Evolutionary conservation across 2,329 filamentous ascomycete genomes (phyloP).

Genomic region (Annulohypoxylon truncatum): DNA sequence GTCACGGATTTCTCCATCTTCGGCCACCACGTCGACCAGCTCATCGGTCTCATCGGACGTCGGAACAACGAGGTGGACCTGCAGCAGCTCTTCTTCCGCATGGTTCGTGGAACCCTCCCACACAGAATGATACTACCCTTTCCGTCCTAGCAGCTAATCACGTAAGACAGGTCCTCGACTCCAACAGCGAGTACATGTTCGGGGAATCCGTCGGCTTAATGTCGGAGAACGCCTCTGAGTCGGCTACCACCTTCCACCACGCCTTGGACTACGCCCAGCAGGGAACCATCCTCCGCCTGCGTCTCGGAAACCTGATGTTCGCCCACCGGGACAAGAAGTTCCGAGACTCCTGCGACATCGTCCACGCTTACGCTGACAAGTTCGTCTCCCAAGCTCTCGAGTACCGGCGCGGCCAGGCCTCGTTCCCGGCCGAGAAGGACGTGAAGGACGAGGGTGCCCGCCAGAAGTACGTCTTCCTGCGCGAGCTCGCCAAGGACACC

Average conservation of each 20-base stretch:
- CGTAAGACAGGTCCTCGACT: conserved; percentile 35
- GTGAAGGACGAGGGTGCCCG: conserved; percentile 15
- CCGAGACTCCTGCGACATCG: conserved; percentile 34
- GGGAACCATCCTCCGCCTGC: conserved; percentile 38
- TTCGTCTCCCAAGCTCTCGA: conserved; percentile 39
- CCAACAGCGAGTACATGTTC: conserved; percentile 42
- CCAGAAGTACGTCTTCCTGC: conserved; percentile 59
- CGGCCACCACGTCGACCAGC: conserved; percentile 39
- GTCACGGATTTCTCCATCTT: conserved; percentile 40
- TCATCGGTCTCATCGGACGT: conserved; percentile 38
- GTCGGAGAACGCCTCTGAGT: conserved; percentile 39
- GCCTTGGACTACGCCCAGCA: conserved; percentile 41
- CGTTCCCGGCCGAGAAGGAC: conserved; percentile 27
- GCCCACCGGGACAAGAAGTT: conserved; percentile 40
- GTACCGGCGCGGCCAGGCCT: conserved; percentile 25
- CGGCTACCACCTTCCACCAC: conserved; percentile 38
- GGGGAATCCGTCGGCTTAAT: conserved; percentile 40
- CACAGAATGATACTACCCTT: neutral
- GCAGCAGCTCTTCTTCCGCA: conserved; percentile 41
- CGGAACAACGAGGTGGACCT: conserved; percentile 38
- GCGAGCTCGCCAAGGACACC: conserved; percentile 60
- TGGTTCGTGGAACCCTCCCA: conserved; percentile 25
- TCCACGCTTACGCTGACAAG: conserved; percentile 40
- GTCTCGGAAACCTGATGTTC: conserved; percentile 41
- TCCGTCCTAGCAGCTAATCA: conserved; percentile 22